Percentiles rank a stretch among this genome's conserved stretches.
Conservation (phyloP, 1,284 basidiomycete genomes). For the Cryptococcus amylolentus region DNA sequence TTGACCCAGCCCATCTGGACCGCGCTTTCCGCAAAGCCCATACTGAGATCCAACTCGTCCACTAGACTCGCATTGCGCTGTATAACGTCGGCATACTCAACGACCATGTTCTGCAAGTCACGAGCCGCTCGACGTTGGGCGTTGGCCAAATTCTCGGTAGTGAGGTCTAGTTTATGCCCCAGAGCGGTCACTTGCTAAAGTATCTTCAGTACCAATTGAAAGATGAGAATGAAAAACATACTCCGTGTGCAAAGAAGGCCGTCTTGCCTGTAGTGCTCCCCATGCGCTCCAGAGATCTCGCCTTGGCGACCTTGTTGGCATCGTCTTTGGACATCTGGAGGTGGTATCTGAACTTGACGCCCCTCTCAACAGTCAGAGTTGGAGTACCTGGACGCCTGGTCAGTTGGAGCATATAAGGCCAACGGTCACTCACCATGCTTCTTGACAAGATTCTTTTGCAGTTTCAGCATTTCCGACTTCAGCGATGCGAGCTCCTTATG, state of each 20-base stretch:
- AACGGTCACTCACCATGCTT: slow-evolving; percentile 55
- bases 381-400: slow-evolving; percentile 56
- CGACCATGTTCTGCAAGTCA: slow-evolving; percentile 66
- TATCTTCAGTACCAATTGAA: neutral
- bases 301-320: slow-evolving; percentile 48
- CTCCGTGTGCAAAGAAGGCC: slow-evolving; percentile 63
- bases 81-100: slow-evolving; percentile 57
- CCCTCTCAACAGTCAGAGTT: slow-evolving; percentile 67
- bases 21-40: slow-evolving; percentile 79
- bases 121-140: slow-evolving; percentile 71
- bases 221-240: slow-evolving; percentile 37
- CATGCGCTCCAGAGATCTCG: slow-evolving; percentile 26
- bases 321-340: slow-evolving; percentile 60
- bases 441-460: slow-evolving; percentile 32
- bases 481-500: slow-evolving; percentile 51
- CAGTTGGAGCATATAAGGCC: neutral
- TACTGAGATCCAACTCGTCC: slow-evolving; percentile 83
- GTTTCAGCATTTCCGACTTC: slow-evolving; percentile 18
- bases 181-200: slow-evolving; percentile 56
- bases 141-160: slow-evolving; percentile 55
- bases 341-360: slow-evolving; percentile 65
- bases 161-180: slow-evolving; percentile 62
- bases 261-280: slow-evolving; percentile 39
- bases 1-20: slow-evolving; percentile 71
- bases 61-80: slow-evolving; percentile 73